These are phyloP conservation scores for Tolypocladium tundrense DNA, from an alignment of 2,329 filamentous ascomycete genomes.

Conservation along the genomic window DNA sequence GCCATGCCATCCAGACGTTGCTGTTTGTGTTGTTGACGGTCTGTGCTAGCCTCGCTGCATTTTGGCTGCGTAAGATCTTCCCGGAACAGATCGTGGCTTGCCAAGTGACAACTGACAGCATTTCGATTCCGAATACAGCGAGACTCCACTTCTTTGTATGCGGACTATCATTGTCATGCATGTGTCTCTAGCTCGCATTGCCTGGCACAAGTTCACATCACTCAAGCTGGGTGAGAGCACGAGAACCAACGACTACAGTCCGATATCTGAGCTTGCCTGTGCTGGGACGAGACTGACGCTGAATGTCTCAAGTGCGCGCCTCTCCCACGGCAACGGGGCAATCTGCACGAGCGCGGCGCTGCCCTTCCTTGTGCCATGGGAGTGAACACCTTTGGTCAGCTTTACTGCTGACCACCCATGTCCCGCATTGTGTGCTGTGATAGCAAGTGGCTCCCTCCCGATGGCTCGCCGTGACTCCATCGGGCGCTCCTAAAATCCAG, in stretches of 20 bases:
- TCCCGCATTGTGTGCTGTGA: not conserved
- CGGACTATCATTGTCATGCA: not conserved
- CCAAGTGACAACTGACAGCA: not conserved
- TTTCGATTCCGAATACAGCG: not conserved
- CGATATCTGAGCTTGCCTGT: not conserved
- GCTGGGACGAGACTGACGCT: not conserved
- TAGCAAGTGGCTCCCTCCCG: not conserved
- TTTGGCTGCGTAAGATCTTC: not conserved
- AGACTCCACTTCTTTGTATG: not conserved
- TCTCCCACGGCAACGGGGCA: too few relatives aligned
- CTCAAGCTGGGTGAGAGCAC: not conserved
- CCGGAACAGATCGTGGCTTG: not conserved
- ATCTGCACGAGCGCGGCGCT: not conserved
- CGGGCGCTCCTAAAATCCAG: not conserved
- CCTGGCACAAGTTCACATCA: too few relatives aligned
- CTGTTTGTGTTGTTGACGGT: not conserved
- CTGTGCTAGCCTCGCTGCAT: not conserved
- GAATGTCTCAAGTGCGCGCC: not conserved
- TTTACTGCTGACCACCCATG: not conserved
- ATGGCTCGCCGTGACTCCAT: not conserved
- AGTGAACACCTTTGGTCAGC: not conserved
- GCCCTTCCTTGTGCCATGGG: slow-evolving; percentile 1
- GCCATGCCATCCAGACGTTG: not conserved
- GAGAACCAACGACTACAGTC: not conserved
- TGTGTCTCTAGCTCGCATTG: not conserved